Evolutionary conservation across 805 yeast genomes (phyloP).

Genomic region (Candida maesae): DNA sequence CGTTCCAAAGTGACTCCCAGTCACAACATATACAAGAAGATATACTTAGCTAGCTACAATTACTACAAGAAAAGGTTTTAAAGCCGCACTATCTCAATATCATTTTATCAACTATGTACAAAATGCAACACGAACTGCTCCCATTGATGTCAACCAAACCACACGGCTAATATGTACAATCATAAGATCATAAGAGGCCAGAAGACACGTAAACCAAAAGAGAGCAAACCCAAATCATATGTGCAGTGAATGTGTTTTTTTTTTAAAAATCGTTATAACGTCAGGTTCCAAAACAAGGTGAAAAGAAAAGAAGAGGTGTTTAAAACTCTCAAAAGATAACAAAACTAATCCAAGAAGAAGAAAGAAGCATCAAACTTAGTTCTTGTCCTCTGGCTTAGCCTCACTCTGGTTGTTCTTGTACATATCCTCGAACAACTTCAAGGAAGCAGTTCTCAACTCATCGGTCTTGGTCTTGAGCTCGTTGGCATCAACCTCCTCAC

Average conservation of each 20-base stretch:
- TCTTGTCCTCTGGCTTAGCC: conserved; percentile 26
- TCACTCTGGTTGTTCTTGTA: conserved; percentile 27
- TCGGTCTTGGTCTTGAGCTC: conserved; percentile 77
- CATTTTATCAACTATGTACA: conserved; percentile 13
- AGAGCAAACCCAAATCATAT: conserved; percentile 4
- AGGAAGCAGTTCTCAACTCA: conserved; percentile 71
- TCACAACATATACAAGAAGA: no score
- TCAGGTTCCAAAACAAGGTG: conserved; percentile 4
- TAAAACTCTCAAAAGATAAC: background rate
- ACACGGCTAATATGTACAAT: conserved; percentile 10
- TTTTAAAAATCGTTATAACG: no score
- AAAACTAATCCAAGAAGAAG: background rate
- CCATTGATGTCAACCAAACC: background rate
- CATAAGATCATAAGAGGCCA: conserved; percentile 7
- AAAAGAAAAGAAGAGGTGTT: conserved; percentile 3
- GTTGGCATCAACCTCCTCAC: conserved; percentile 53
- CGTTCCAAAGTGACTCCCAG: conserved; percentile 28
- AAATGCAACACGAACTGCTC: conserved; percentile 10
- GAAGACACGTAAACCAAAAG: conserved; percentile 2
- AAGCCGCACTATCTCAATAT: conserved; percentile 1
- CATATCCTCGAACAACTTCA: conserved; percentile 65
- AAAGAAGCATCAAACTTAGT: background rate
- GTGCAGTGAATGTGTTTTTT: conserved; percentile 3
- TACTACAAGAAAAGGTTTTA: background rate
- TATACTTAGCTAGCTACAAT: no score